Conservation (phyloP, 805 yeast species). For the Brettanomyces nanus region DNA sequence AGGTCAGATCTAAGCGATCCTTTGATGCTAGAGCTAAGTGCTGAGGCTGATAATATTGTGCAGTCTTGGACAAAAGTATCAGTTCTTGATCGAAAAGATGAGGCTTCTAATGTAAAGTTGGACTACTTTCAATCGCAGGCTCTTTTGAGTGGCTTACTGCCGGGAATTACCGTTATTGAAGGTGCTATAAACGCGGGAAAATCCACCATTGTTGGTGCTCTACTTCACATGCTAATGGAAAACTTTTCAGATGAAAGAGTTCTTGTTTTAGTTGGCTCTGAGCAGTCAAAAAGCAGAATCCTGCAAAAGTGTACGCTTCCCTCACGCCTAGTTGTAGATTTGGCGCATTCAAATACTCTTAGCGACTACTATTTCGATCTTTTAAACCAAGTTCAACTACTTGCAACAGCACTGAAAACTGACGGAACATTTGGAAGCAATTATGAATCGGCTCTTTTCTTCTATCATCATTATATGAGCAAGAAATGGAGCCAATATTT, state of each 20-base stretch:
- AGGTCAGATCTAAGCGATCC: too few relatives aligned
- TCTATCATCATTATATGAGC: slow-evolving; percentile 21
- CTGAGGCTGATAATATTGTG: too few relatives aligned
- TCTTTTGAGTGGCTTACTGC: slow-evolving; percentile 4
- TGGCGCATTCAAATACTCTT: background rate
- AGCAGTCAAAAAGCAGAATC: slow-evolving; percentile 5
- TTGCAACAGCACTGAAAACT: slow-evolving; percentile 23
- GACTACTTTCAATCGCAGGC: slow-evolving; percentile 3
- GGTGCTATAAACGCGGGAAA: slow-evolving; percentile 25
- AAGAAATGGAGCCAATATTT: slow-evolving; percentile 19
- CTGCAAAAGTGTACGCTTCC: slow-evolving; percentile 6
- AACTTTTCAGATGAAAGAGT: slow-evolving; percentile 20
- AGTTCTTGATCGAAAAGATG: too few relatives aligned
- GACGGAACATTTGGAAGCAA: slow-evolving; percentile 32
- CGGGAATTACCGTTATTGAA: slow-evolving; percentile 13
- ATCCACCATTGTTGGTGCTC: slow-evolving; percentile 21
- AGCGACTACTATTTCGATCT: slow-evolving; percentile 6
- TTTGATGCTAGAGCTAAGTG: too few relatives aligned
- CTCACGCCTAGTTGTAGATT: background rate
- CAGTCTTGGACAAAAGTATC: too few relatives aligned
- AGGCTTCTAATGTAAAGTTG: background rate
- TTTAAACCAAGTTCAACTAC: slow-evolving; percentile 20
- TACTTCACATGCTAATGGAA: slow-evolving; percentile 14
- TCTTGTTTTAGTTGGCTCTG: slow-evolving; percentile 20
- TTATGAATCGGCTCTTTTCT: slow-evolving; percentile 27